phyloP scores from a whole-genome alignment of 805 yeast species.

The Pichia rugopelliculosa region DNA sequence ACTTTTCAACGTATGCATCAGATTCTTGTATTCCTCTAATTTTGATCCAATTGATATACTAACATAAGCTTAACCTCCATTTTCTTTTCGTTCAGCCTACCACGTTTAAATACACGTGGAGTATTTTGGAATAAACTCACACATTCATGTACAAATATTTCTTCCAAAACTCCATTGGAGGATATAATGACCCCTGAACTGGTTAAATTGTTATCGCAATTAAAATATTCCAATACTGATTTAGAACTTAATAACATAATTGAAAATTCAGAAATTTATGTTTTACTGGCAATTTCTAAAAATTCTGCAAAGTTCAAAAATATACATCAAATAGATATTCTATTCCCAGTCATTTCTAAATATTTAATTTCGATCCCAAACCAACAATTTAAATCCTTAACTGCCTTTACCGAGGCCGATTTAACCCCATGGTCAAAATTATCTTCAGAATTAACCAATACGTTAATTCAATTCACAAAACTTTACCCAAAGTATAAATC shows the following conservation, averaged over 20 bases:
- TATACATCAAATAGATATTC: conserved; percentile 33
- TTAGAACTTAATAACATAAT: not conserved
- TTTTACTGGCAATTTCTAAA: conserved; percentile 48
- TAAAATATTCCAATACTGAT: not conserved
- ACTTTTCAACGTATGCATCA: conserved; percentile 19
- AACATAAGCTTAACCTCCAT: not conserved
- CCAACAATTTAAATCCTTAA: conserved; percentile 33
- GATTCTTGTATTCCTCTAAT: not conserved
- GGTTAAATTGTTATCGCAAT: conserved; percentile 10
- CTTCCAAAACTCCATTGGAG: conserved; percentile 14
- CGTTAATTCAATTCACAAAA: conserved; percentile 24
- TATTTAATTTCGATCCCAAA: conserved; percentile 40
- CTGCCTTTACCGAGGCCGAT: conserved; percentile 21
- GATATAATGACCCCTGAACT: conserved; percentile 19
- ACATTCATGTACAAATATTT: conserved; percentile 22
- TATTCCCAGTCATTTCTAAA: conserved; percentile 37
- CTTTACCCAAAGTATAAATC: conserved; percentile 14
- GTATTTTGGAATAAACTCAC: conserved; percentile 34
- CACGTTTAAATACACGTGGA: conserved; percentile 31
- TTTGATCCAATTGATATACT: not conserved
- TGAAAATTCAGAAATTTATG: conserved; percentile 37
- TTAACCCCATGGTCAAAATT: conserved; percentile 37
- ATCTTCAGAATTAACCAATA: conserved; percentile 30
- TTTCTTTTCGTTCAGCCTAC: conserved; percentile 20
- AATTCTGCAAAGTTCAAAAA: conserved; percentile 32